These are phyloP conservation scores for Eucalyptus virginea DNA, from an alignment of 345 rosid genomes.

Conservation along the genomic window DNA sequence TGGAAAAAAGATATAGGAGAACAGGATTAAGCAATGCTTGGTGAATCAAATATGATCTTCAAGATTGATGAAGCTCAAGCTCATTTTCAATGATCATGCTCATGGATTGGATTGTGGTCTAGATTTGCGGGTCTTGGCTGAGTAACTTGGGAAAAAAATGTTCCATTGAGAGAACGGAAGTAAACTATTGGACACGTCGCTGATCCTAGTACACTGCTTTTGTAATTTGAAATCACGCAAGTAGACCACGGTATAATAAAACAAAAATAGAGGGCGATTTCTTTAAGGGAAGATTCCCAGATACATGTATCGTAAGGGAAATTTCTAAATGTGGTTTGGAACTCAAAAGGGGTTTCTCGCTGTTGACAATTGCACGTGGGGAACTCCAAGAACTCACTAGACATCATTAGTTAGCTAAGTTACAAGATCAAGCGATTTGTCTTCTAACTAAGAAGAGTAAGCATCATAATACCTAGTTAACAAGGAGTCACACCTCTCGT, in stretches of 20 bases:
- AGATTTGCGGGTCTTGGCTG: neutral
- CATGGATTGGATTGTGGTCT: neutral
- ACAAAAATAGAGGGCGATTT: neutral
- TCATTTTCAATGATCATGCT: neutral
- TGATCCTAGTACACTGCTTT: neutral
- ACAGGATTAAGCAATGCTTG: neutral
- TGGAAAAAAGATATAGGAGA: neutral
- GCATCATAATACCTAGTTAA: too few species aligned
- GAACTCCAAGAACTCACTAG: neutral
- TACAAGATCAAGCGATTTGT: neutral
- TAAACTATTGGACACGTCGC: neutral
- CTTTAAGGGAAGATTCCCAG: neutral
- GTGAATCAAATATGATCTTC: neutral
- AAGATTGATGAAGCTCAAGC: neutral
- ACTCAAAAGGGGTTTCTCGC: neutral
- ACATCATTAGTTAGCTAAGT: neutral
- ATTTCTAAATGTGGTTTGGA: neutral
- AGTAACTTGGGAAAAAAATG: neutral
- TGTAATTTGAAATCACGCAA: neutral
- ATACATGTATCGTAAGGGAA: neutral
- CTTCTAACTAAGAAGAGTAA: too few species aligned
- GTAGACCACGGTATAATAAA: neutral
- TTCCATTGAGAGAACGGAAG: neutral
- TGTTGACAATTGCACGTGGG: neutral
- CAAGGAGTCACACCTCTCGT: too few species aligned